phyloP scores from a whole-genome alignment of 352 stramenopile genomes.

The Phytophthora idaei region DNA sequence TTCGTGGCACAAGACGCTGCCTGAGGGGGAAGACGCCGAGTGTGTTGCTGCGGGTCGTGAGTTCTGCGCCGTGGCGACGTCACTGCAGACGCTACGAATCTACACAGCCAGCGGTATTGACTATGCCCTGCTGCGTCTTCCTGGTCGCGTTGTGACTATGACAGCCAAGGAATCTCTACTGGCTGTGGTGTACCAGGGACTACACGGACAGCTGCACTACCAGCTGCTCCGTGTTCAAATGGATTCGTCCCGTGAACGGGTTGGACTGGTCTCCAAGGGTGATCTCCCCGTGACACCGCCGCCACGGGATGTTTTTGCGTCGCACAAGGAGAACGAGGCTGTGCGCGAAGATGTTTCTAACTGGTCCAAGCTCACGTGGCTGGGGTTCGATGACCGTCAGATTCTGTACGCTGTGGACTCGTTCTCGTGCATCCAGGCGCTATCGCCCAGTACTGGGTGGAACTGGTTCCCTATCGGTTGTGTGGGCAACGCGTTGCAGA shows the following conservation, averaged over 20 bases:
- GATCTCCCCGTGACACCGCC: conserved; percentile 65
- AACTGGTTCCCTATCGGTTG: conserved; percentile 81
- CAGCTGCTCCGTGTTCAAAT: conserved; percentile 61
- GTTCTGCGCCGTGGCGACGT: conserved; percentile 83
- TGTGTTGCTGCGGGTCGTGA: conserved; percentile 61
- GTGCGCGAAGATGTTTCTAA: conserved; percentile 46
- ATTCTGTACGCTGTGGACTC: conserved; percentile 80
- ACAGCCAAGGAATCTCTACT: conserved; percentile 55
- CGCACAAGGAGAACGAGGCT: conserved; percentile 68
- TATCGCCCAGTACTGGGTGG: conserved; percentile 55
- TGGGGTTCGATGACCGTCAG: conserved; percentile 77
- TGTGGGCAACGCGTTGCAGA: conserved; percentile 61
- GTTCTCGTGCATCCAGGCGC: conserved; percentile 64
- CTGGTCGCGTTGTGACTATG: conserved; percentile 78
- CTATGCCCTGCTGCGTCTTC: conserved; percentile 65
- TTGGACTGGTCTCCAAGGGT: conserved; percentile 53
- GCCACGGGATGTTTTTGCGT: conserved; percentile 67
- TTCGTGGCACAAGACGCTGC: conserved; percentile 76
- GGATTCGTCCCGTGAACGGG: conserved; percentile 42
- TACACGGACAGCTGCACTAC: conserved; percentile 52
- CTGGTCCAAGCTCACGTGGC: conserved; percentile 70
- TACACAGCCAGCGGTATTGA: conserved; percentile 73
- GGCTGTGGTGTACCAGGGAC: conserved; percentile 72
- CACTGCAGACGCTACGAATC: conserved; percentile 71
- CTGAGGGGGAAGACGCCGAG: conserved; percentile 74